Evolutionary conservation across 768 basidiomycete genomes (phyloP).

Genomic region (Pulveroboletus sp.): DNA sequence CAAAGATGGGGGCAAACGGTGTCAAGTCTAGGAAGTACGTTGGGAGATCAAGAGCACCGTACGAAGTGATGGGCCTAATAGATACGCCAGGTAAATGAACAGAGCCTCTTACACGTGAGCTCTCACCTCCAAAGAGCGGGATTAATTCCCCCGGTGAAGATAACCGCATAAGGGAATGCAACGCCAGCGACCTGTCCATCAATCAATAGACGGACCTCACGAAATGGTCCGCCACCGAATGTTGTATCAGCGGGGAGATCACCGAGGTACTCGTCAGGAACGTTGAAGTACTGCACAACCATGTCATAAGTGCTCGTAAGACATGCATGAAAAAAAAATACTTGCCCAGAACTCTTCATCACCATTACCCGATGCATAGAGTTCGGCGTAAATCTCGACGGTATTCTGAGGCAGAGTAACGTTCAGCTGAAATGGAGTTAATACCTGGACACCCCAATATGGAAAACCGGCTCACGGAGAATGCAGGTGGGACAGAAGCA

Average conservation of each 20-base stretch:
- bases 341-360: conserved; percentile 78
- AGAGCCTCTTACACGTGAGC: background rate
- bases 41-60: conserved; percentile 74
- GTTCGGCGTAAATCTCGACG: conserved; percentile 63
- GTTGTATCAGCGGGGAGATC: conserved; percentile 52
- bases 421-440: conserved; percentile 43
- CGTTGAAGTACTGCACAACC: conserved; percentile 59
- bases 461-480: conserved; percentile 47
- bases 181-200: conserved; percentile 55
- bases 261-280: conserved; percentile 55
- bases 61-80: conserved; percentile 66
- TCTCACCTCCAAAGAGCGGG: conserved; percentile 66
- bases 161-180: conserved; percentile 56
- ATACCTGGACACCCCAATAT: background rate
- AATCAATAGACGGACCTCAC: conserved; percentile 59
- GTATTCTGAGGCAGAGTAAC: conserved; percentile 70
- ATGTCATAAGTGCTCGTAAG: background rate
- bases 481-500: conserved; percentile 72
- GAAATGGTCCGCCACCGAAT: conserved; percentile 50
- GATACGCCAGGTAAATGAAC: background rate
- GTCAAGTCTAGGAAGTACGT: conserved; percentile 78
- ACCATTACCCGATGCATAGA: conserved; percentile 67
- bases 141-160: conserved; percentile 75
- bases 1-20: conserved; percentile 68
- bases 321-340: background rate